These are phyloP conservation scores for Cornus suecica DNA, from an alignment of 148 eudicot species.

Conservation along the genomic window DNA sequence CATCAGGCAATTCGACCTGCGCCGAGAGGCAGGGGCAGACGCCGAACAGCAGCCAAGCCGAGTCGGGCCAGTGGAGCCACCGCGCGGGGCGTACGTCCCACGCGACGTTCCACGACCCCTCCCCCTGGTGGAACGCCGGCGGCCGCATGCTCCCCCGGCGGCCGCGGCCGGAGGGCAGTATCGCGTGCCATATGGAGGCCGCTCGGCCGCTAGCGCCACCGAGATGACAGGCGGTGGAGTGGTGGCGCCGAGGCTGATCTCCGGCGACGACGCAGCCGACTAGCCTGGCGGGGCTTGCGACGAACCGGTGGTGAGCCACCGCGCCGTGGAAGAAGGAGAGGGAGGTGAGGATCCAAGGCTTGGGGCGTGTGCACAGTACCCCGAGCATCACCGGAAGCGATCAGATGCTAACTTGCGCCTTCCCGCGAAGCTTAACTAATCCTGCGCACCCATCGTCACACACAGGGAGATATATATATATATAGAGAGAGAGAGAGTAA, in stretches of 20 bases:
- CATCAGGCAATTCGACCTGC: conserved; percentile 31
- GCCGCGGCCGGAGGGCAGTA: conserved; percentile 22
- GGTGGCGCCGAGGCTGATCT: conserved; percentile 10
- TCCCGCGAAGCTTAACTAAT: neutral
- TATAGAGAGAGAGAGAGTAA: neutral
- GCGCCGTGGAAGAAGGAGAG: conserved; percentile 28
- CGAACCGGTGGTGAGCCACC: conserved; percentile 18
- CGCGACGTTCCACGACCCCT: conserved; percentile 83
- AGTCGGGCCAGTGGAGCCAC: conserved; percentile 59
- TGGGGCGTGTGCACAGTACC: conserved; percentile 56
- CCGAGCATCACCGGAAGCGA: conserved; percentile 57
- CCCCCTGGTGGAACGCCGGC: conserved; percentile 47
- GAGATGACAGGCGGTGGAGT: conserved; percentile 11
- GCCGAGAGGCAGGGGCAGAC: conserved; percentile 46
- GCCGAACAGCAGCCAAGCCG: conserved; percentile 57
- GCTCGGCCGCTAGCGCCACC: conserved; percentile 8
- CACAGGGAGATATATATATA: no score
- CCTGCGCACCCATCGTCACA: conserved; percentile 3
- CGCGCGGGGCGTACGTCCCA: conserved; percentile 79
- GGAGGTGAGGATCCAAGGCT: conserved; percentile 45
- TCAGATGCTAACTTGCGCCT: neutral
- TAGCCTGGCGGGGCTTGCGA: neutral
- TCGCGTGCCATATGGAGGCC: conserved; percentile 51
- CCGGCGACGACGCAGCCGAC: conserved; percentile 11
- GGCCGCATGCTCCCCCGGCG: conserved; percentile 25